phyloP scores from a whole-genome alignment of 2,329 filamentous ascomycete genomes.

The Zymoseptoria ardabiliae region DNA sequence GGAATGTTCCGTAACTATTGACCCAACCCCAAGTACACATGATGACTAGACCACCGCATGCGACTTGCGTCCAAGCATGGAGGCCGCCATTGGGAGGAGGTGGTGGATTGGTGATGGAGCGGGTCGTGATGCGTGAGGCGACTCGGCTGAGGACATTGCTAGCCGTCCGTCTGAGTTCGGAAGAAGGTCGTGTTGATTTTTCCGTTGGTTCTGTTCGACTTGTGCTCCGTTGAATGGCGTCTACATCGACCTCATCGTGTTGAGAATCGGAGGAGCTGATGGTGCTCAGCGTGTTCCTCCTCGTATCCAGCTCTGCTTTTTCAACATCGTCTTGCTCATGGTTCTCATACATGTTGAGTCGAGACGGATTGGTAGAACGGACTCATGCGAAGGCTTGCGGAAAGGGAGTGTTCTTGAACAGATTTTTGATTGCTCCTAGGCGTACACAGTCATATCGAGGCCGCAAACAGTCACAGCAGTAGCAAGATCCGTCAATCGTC shows the following conservation, averaged over 20 bases:
- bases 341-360: background rate
- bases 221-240: background rate
- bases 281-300: background rate
- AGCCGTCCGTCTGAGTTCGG: conserved; percentile 20
- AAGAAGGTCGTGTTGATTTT: conserved; percentile 11
- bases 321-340: background rate
- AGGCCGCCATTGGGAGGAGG: conserved; percentile 40
- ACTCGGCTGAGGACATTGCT: conserved; percentile 28
- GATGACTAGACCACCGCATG: conserved; percentile 29
- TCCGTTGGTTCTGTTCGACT: background rate
- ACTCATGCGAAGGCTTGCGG: background rate
- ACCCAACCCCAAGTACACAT: conserved; percentile 29
- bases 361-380: background rate
- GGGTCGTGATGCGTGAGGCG: conserved; percentile 31
- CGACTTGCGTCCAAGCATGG: conserved; percentile 31
- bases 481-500: background rate
- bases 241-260: background rate
- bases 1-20: conserved; percentile 38
- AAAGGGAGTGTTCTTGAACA: background rate
- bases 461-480: background rate
- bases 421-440: background rate
- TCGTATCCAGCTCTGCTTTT: background rate
- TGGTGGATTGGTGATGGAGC: conserved; percentile 25
- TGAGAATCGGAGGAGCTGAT: background rate
- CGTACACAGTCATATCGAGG: background rate